phyloP scores from a whole-genome alignment of 2,329 filamentous ascomycete genomes.

The Ustulina deusta region DNA sequence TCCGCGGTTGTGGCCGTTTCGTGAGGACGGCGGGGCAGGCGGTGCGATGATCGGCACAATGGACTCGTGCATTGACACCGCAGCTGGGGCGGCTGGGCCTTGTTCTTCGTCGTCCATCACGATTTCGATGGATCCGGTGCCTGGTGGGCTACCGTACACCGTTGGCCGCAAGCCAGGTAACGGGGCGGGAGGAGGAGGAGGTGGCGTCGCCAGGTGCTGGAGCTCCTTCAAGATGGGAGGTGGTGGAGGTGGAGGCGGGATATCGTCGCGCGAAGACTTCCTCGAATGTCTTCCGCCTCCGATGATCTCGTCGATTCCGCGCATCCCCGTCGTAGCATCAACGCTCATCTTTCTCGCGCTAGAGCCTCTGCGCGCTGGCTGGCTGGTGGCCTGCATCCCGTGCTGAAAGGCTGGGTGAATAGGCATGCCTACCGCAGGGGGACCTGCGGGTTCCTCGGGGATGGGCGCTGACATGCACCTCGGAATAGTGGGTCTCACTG shows the following conservation, averaged over 20 bases:
- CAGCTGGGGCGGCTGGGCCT: slow-evolving; percentile 42
- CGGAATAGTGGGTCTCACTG: slow-evolving; percentile 61
- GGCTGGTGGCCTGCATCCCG: slow-evolving; percentile 45
- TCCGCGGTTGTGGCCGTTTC: slow-evolving; percentile 65
- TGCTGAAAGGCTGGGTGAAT: slow-evolving; percentile 58
- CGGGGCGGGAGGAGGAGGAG: slow-evolving; percentile 71
- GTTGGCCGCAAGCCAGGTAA: slow-evolving; percentile 59
- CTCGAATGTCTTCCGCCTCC: slow-evolving; percentile 53
- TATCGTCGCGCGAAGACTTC: slow-evolving; percentile 63
- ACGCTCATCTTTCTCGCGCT: slow-evolving; percentile 55
- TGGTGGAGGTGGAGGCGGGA: slow-evolving; percentile 64
- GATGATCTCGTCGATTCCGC: slow-evolving; percentile 62
- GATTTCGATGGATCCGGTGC: slow-evolving; percentile 72
- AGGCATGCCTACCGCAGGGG: slow-evolving; percentile 50
- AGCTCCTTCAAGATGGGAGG: slow-evolving; percentile 71
- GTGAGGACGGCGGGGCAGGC: slow-evolving; percentile 57
- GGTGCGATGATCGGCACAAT: slow-evolving; percentile 60
- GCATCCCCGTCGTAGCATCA: slow-evolving; percentile 55
- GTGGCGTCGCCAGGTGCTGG: slow-evolving; percentile 70
- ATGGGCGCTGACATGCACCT: slow-evolving; percentile 73
- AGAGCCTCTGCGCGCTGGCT: slow-evolving; percentile 46
- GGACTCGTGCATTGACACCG: slow-evolving; percentile 56
- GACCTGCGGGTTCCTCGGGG: slow-evolving; percentile 58
- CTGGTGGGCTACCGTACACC: slow-evolving; percentile 57
- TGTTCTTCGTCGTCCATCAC: slow-evolving; percentile 72